phyloP scores from a whole-genome alignment of 306 rosid species.

The Castanea crenata region DNA sequence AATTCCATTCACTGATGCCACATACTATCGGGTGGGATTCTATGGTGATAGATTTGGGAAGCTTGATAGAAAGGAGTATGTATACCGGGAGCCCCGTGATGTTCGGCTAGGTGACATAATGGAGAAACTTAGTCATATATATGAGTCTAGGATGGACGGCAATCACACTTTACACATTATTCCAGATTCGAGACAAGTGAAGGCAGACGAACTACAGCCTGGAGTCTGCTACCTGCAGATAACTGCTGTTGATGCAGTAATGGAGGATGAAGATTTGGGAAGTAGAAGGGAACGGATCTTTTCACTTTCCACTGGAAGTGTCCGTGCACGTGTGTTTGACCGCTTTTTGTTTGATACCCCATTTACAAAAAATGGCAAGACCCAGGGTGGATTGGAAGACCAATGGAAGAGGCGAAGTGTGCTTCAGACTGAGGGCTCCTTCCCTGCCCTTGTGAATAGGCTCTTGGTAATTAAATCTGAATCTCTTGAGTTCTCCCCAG shows the following conservation, averaged over 20 bases:
- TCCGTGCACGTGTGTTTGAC: constrained; percentile 95
- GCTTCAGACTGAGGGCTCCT: constrained; percentile 95
- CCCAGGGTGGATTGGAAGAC: constrained; percentile 96
- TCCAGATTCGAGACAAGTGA: constrained; percentile 97
- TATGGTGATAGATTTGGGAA: constrained; percentile 90
- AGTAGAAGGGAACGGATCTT: constrained; percentile 93
- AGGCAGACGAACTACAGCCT: constrained; percentile 92
- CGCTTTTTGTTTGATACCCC: constrained; percentile 97
- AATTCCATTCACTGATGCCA: constrained; percentile 95
- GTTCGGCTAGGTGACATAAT: constrained; percentile 97
- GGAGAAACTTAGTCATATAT: constrained; percentile 95
- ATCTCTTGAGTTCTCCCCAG: constrained; percentile 96
- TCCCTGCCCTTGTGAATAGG: constrained; percentile 97
- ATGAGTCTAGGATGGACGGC: constrained; percentile 92
- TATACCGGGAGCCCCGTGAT: constrained; percentile 95
- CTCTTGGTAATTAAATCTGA: constrained; percentile 80
- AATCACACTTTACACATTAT: constrained; percentile 81
- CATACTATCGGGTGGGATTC: constrained; percentile 96
- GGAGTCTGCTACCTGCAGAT: constrained; percentile 96
- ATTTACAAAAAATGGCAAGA: constrained; percentile 93
- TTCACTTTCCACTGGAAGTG: constrained; percentile 91
- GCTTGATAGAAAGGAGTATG: constrained; percentile 80
- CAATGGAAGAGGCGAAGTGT: constrained; percentile 97
- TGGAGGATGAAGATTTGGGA: constrained; percentile 98
- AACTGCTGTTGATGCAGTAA: constrained; percentile 94